Base-by-base conservation (phyloP, 768 basidiomycete species). In the Russula vinacea region DNA sequence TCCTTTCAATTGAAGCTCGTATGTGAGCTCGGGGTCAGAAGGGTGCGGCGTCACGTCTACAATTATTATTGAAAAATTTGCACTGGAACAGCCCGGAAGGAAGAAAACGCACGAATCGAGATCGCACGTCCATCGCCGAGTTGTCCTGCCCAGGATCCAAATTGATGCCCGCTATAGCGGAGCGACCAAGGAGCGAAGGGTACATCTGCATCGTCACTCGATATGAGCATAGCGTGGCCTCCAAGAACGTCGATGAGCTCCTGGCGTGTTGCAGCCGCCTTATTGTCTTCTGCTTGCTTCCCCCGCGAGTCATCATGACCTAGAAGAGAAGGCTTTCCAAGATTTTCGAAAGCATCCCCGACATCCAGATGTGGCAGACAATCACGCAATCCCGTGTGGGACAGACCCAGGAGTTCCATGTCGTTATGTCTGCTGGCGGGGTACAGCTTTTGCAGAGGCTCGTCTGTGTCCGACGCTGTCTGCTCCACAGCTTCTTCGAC, bases 61-160 rank as follows among this genome's bases (percentile, higher is more conserved):
- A 35, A 44, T 22, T 13, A 45, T 39, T n/a, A 10, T 22, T 44
- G 5, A 5, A 52, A 26, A 19, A 49, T 24, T 39, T 11, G 39
- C 37, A 67, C 39, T 42, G 6, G 45, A 11, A 47, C 6, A 17
- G 17, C 47, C 2, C 29, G 49, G 64, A 29, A 19, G 24, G 14
- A 33, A 29, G 62, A 50, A 56, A 54, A 76, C 83, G 67, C 69
- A 85, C 85, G 76, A 56, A 99, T 84, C 10, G 90, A 91, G n/a
- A 93, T 91, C 1, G 97, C 96, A 19, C 97, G 82, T 0, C 97
- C 97, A 70, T 98, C 96, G 14, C 97, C 97, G 5, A 99, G 80
- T 72, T 98, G 97, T 29, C 94, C 94, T 0, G 97, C 95, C 87
- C 89, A 98, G 3, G 72, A 76, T 0, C 93, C 92, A 70, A 94